phyloP scores from a whole-genome alignment of 257 asterid genomes.

The Oldenlandia corymbosa region DNA sequence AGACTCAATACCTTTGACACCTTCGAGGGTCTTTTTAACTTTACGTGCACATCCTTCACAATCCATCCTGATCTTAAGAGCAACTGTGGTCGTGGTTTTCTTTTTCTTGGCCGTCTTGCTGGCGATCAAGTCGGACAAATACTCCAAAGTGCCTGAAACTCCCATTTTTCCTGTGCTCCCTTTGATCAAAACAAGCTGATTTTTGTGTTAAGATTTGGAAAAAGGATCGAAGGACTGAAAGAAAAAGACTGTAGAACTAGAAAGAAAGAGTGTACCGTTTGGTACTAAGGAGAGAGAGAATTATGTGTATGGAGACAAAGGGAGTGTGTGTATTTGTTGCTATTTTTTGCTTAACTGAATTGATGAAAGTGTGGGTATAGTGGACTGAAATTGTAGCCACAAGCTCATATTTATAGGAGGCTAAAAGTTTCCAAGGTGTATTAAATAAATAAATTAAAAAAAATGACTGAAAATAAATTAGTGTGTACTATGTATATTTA shows the following conservation, averaged over 20 bases:
- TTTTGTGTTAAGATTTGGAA: too few species aligned
- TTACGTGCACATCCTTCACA: conserved; percentile 83
- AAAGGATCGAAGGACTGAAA: too few species aligned
- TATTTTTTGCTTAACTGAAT: too few species aligned
- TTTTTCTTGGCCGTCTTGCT: conserved; percentile 53
- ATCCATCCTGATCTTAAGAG: conserved; percentile 73
- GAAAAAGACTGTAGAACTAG: background rate
- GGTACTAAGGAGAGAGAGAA: background rate
- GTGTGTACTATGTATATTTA: too few species aligned
- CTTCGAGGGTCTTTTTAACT: conserved; percentile 52
- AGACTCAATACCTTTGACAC: conserved; percentile 52
- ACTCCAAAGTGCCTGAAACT: conserved; percentile 69
- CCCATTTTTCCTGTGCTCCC: conserved; percentile 42
- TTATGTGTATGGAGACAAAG: background rate
- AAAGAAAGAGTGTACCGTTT: background rate
- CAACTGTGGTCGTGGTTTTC: conserved; percentile 50
- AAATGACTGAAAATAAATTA: too few species aligned
- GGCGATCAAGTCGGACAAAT: conserved; percentile 52
- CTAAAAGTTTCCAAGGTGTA: too few species aligned
- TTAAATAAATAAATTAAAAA: too few species aligned
- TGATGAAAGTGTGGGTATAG: too few species aligned
- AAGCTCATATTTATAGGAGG: conserved; percentile 14
- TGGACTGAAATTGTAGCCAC: background rate
- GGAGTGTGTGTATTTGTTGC: too few species aligned
- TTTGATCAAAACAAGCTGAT: too few species aligned